These are phyloP conservation scores for Emericellopsis cladophorae DNA, from an alignment of 2,329 filamentous ascomycete species.

Conservation along the genomic window DNA sequence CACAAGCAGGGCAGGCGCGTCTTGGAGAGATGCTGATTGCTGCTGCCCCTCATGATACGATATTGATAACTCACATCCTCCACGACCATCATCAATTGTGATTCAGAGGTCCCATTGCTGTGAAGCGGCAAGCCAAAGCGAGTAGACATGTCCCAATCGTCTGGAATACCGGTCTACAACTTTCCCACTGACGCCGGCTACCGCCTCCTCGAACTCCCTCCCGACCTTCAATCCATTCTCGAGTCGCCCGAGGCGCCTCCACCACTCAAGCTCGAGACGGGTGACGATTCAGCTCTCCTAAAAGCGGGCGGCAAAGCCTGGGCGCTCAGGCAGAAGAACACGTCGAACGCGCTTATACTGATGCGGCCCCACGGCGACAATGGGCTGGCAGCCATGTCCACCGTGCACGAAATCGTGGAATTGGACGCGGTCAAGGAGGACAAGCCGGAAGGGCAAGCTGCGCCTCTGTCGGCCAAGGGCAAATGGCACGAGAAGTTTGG, in stretches of 20 bases:
- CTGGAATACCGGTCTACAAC: constrained; percentile 36
- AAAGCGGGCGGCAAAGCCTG: constrained; percentile 39
- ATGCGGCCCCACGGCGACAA: constrained; percentile 23
- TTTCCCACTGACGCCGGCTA: constrained; percentile 36
- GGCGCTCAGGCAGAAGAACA: constrained; percentile 52
- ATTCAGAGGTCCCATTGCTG: too few relatives aligned
- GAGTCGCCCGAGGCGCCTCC: constrained; percentile 39
- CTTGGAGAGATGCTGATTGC: neutral
- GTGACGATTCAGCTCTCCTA: constrained; percentile 34
- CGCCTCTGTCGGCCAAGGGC: constrained; percentile 20
- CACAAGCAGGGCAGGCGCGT: neutral
- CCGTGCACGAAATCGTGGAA: constrained; percentile 50
- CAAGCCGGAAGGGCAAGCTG: constrained; percentile 5
- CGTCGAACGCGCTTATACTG: constrained; percentile 52
- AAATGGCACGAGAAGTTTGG: constrained; percentile 52
- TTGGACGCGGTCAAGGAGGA: constrained; percentile 30
- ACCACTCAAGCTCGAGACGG: constrained; percentile 15
- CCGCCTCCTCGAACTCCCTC: constrained; percentile 49
- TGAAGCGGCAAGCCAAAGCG: neutral
- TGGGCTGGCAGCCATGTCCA: constrained; percentile 36
- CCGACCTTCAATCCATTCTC: constrained; percentile 42
- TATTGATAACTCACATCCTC: too few relatives aligned
- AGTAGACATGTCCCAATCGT: constrained; percentile 20
- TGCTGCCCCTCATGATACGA: too few relatives aligned
- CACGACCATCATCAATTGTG: too few relatives aligned